Evolutionary conservation across 768 basidiomycete genomes (phyloP).

Genomic region (Naganishia vaughanmartiniae): DNA sequence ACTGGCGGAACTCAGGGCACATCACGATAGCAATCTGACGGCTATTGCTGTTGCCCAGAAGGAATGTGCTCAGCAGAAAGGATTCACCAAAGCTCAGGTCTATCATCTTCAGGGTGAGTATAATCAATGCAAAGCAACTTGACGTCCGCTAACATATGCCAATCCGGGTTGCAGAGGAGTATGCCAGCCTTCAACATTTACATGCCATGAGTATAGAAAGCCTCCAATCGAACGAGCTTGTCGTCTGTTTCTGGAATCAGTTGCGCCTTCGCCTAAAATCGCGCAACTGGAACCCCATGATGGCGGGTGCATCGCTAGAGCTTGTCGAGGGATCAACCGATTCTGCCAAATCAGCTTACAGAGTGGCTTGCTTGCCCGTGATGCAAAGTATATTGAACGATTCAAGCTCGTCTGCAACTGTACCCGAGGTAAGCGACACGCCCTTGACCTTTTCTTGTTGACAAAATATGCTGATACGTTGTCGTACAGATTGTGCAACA

Average conservation of each 20-base stretch:
- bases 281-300: conserved; percentile 8
- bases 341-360: conserved; percentile 23
- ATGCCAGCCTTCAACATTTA: conserved; percentile 43
- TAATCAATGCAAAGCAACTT: neutral
- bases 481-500: conserved; percentile 40
- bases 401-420: neutral
- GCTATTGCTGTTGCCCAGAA: conserved; percentile 45
- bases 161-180: conserved; percentile 44
- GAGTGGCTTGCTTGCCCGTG: conserved; percentile 38
- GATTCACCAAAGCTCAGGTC: conserved; percentile 46
- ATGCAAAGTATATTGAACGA: conserved; percentile 34
- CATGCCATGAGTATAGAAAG: conserved; percentile 43
- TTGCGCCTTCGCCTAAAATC: conserved; percentile 21
- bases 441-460: neutral
- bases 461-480: neutral
- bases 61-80: conserved; percentile 44
- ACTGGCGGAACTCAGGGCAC: conserved; percentile 39
- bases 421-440: conserved; percentile 20
- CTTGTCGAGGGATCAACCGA: neutral
- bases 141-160: neutral
- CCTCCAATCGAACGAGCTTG: conserved; percentile 17
- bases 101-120: conserved; percentile 47
- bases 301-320: neutral
- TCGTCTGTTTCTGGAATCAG: conserved; percentile 21
- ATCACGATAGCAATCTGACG: conserved; percentile 36